Conservation (phyloP, 208 protist species). For the Crithidia acanthocephali region DNA sequence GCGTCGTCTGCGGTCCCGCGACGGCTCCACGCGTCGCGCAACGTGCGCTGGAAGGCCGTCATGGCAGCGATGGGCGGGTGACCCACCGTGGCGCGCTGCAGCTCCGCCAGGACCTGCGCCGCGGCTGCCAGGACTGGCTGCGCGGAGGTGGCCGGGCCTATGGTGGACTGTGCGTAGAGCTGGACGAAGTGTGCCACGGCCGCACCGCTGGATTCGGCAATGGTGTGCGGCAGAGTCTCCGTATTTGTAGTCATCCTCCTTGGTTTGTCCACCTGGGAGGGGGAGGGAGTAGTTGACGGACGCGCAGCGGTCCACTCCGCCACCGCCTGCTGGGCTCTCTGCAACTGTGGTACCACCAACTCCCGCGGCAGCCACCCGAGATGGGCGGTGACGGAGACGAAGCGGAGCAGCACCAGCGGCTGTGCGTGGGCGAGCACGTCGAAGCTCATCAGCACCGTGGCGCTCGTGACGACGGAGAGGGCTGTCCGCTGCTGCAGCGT, state of each 20-base stretch:
- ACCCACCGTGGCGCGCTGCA: slow-evolving; percentile 18
- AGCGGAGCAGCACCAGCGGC: slow-evolving; percentile 27
- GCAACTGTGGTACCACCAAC: slow-evolving; percentile 13
- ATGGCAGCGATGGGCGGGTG: slow-evolving; percentile 31
- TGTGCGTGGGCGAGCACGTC: slow-evolving; percentile 20
- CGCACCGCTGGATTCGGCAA: slow-evolving; percentile 6
- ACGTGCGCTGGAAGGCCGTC: slow-evolving; percentile 20
- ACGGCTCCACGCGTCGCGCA: slow-evolving; percentile 15
- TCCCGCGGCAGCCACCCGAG: slow-evolving; percentile 32
- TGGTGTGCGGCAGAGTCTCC: neutral
- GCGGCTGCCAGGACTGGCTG: slow-evolving; percentile 20
- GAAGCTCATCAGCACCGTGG: slow-evolving; percentile 19
- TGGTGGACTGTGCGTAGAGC: slow-evolving; percentile 13
- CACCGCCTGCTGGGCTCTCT: slow-evolving; percentile 22
- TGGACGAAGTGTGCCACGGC: slow-evolving; percentile 1
- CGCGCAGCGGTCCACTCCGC: slow-evolving; percentile 11
- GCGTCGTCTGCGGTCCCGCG: neutral
- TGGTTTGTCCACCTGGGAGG: neutral
- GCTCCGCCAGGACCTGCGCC: slow-evolving; percentile 21
- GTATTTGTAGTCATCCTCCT: neutral
- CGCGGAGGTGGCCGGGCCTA: neutral
- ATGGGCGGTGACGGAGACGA: slow-evolving; percentile 8
- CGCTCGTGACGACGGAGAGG: slow-evolving; percentile 20
- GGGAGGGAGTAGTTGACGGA: neutral
- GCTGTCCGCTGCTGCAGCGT: slow-evolving; percentile 20